Conservation (phyloP, 768 basidiomycete species). For the Suillus subalutaceus region DNA sequence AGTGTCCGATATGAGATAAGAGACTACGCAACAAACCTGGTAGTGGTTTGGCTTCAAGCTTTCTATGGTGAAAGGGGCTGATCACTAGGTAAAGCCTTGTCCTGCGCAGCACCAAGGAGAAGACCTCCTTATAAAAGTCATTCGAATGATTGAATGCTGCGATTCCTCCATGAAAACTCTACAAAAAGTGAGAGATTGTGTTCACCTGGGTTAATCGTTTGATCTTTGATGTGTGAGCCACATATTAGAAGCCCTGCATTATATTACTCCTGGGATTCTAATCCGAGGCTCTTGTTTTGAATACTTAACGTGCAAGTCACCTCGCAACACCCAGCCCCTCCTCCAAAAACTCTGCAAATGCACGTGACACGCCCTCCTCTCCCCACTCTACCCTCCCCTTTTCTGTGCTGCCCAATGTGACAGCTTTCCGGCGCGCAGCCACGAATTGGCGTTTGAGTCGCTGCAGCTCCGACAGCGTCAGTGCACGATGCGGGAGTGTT, state of each 20-base stretch:
- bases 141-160: too few relatives aligned
- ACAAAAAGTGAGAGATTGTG: neutral
- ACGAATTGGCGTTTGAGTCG: constrained; percentile 92
- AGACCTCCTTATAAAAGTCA: too few relatives aligned
- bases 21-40: neutral
- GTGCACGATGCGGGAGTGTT: constrained; percentile 63
- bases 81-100: too few relatives aligned
- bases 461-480: constrained; percentile 89
- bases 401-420: constrained; percentile 80
- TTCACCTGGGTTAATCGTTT: neutral
- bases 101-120: too few relatives aligned
- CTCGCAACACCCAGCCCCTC: constrained; percentile 35
- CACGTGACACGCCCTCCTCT: constrained; percentile 67
- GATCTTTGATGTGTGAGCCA: neutral
- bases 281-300: neutral
- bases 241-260: neutral
- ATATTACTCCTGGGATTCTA: neutral
- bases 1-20: neutral
- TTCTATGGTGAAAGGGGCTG: neutral
- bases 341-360: constrained; percentile 73
- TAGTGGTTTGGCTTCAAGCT: neutral
- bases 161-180: neutral
- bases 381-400: constrained; percentile 78
- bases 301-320: neutral
- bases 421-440: constrained; percentile 84